phyloP scores from a whole-genome alignment of 305 asterid genomes.

The Fraxinus baroniana region DNA sequence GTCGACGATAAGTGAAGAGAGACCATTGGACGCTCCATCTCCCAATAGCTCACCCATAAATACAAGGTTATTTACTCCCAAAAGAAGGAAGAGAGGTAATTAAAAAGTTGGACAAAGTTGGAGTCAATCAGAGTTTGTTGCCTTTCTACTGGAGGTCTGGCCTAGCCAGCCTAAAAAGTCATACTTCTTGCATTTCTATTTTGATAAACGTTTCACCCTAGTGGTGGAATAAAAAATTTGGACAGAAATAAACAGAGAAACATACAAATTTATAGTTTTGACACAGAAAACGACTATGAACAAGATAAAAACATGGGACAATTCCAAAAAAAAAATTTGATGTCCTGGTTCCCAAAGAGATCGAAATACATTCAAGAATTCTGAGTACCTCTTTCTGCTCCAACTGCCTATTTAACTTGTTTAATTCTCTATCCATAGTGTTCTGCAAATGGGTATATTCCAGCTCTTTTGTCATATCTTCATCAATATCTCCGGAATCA shows the following conservation, averaged over 20 bases:
- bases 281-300: not conserved
- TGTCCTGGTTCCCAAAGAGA: not conserved
- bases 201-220: not conserved
- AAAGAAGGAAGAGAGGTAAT: not conserved
- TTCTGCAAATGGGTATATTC: conserved; percentile 90
- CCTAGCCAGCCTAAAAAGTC: not conserved
- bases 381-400: conserved; percentile 85
- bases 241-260: not conserved
- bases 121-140: not conserved
- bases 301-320: not conserved
- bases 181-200: not conserved
- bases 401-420: conserved; percentile 71
- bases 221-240: not conserved
- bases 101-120: not conserved
- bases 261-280: not conserved
- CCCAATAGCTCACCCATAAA: not conserved
- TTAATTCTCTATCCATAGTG: conserved; percentile 84
- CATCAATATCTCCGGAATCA: conserved; percentile 77
- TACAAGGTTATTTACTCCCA: not conserved
- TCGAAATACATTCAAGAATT: conserved; percentile 17
- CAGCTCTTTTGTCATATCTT: conserved; percentile 85
- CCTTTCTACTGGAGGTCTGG: not conserved
- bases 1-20: not conserved
- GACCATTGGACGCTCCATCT: not conserved
- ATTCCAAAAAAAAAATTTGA: not conserved